Base-by-base conservation (phyloP, 352 stramenopile genomes). In the Aphanomyces euteiches region DNA sequence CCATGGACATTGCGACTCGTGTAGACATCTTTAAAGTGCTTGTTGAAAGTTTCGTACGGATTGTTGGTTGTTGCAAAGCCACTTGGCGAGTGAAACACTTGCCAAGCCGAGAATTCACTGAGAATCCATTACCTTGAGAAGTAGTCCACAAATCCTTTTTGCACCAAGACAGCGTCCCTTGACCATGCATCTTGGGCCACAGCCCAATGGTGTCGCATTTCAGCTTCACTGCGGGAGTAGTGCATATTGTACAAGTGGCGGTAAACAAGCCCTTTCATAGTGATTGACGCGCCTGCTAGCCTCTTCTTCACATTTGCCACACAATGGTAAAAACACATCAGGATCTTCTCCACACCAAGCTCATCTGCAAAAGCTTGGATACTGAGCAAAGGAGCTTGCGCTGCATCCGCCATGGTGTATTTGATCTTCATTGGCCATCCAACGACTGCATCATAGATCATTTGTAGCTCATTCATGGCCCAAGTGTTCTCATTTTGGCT, bases 311-410 rank as follows among this genome's bases (percentile, higher is more conserved):
- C 57, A 28, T 13, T 10, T 17, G 57, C 57, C 8, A 50, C 37
- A 65, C 19, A 47, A 58, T 58, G 50, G 50, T 58, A 58, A 58
- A 58, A 58, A 58, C 21, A 58, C 50, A 48, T 48, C 37, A 65
- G 37, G 5, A 47, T n/a, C 37, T 21, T 37, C 21, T 65, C 34
- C 5, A 47, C 4, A 0, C 38, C 57, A 41, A 65, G 38, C 5
- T 65, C 28, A 21, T 6, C 4, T 5, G 10, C 4, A 15, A 47
- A 13, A 7, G 17, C 57, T 65, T 19, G 37, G 7, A 19, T 47
- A 48, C 37, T 40, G 15, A 58, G 50, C 7, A 28, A 17, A 19
- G 50, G 50, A 58, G 50, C 50, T 58, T 58, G 7, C 7, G 50
- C 50, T 1, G 50, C 50, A 58, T 58, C 50, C 8, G 15, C 50